Conservation (phyloP, 495 filamentous ascomycete genomes). For the Xylaria flabelliformis region DNA sequence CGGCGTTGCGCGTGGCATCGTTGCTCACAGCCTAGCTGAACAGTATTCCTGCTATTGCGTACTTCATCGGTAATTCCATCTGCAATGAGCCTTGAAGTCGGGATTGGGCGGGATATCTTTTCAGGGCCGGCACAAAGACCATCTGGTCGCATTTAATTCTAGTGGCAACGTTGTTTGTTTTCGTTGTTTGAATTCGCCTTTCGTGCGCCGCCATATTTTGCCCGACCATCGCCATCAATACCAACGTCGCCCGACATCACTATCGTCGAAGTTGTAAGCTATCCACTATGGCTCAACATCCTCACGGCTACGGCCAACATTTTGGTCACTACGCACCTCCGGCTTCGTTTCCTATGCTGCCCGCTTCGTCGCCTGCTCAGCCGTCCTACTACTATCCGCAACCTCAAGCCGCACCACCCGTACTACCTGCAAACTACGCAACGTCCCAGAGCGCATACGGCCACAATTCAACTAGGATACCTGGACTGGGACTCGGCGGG, state of each 20-base stretch:
- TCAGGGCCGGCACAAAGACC: conserved; percentile 12
- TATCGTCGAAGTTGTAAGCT: neutral
- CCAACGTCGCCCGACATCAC: neutral
- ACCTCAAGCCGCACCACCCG: conserved; percentile 25
- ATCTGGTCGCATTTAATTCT: conserved; percentile 6
- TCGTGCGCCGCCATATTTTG: neutral
- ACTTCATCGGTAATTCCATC: neutral
- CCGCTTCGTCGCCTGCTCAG: conserved; percentile 11
- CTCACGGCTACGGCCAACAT: conserved; percentile 44
- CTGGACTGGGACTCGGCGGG: conserved; percentile 47
- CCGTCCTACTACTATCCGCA: conserved; percentile 35
- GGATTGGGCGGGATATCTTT: neutral
- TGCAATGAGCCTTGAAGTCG: neutral
- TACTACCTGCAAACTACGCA: conserved; percentile 32
- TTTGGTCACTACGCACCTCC: conserved; percentile 40
- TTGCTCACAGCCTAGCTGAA: conserved; percentile 9
- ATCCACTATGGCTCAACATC: conserved; percentile 47
- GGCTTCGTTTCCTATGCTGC: conserved; percentile 30
- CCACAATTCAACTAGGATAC: conserved; percentile 50
- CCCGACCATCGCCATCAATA: neutral
- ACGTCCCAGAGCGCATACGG: conserved; percentile 45
- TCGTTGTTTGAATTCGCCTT: conserved; percentile 3
- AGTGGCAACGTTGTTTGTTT: conserved; percentile 10
- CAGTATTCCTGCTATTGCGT: neutral
- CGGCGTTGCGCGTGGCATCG: neutral